Evolutionary conservation across 2,329 filamentous ascomycete genomes (phyloP).

Genomic region (Paecilomyces dactylethromorphus): DNA sequence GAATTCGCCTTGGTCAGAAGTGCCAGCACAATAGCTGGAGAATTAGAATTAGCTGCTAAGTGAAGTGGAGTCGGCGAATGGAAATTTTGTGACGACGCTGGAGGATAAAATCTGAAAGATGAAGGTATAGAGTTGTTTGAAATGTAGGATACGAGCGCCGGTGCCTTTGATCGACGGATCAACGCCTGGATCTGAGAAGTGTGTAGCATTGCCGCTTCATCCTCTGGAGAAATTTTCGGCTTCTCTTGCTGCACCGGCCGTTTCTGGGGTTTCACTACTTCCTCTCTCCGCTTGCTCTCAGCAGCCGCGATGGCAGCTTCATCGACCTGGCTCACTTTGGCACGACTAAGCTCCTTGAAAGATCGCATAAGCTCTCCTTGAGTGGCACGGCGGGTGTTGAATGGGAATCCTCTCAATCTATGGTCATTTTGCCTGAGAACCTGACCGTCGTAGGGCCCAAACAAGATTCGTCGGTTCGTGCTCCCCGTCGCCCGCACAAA

Average conservation of each 20-base stretch:
- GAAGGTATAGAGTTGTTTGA: slow-evolving; percentile 65
- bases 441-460: slow-evolving; percentile 85
- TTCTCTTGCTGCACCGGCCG: slow-evolving; percentile 28
- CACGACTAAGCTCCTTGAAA: slow-evolving; percentile 85
- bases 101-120: slow-evolving; percentile 69
- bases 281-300: slow-evolving; percentile 41
- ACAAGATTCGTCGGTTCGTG: slow-evolving; percentile 79
- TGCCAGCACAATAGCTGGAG: slow-evolving; percentile 67
- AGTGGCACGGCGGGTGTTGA: slow-evolving; percentile 84
- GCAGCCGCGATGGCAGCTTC: slow-evolving; percentile 54
- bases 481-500: slow-evolving; percentile 86
- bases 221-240: slow-evolving; percentile 69
- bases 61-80: slow-evolving; percentile 82
- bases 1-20: slow-evolving; percentile 69
- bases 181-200: slow-evolving; percentile 84
- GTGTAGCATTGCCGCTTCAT: slow-evolving; percentile 74
- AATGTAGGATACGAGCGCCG: slow-evolving; percentile 78
- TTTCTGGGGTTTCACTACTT: slow-evolving; percentile 25
- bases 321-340: slow-evolving; percentile 76
- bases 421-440: slow-evolving; percentile 72
- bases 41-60: slow-evolving; percentile 74
- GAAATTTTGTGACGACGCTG: slow-evolving; percentile 59
- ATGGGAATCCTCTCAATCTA: slow-evolving; percentile 80
- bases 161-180: slow-evolving; percentile 82
- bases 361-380: slow-evolving; percentile 91